A percentile compares a stretch with the other conserved stretches of the same genome.
Evolutionary conservation across 192 early-diverging fungal genomes (phyloP).

Genomic region (Umbelopsis sp.): DNA sequence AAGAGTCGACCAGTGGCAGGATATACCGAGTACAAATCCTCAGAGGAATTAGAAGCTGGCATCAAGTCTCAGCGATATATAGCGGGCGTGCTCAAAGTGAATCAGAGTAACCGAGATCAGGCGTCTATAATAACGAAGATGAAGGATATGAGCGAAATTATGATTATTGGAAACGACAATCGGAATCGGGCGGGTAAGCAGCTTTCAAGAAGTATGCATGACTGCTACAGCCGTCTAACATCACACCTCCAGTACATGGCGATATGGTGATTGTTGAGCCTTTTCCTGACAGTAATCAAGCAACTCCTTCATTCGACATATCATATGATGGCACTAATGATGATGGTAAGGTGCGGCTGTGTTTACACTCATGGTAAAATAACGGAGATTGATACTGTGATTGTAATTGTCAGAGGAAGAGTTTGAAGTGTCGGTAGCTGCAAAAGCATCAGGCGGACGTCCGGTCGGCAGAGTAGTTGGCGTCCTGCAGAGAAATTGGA

Average conservation of each 20-base stretch:
- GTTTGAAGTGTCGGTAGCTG: conserved; percentile 9
- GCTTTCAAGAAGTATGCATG: neutral
- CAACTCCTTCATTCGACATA: conserved; percentile 47
- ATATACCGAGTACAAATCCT: conserved; percentile 51
- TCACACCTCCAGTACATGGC: conserved; percentile 49
- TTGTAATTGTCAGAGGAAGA: neutral
- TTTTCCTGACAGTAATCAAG: conserved; percentile 48
- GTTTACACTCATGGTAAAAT: neutral
- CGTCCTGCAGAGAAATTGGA: conserved; percentile 69
- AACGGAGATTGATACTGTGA: neutral
- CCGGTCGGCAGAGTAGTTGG: conserved; percentile 63
- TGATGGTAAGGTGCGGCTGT: conserved; percentile 23
- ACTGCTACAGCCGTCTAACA: neutral
- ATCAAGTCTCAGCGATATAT: conserved; percentile 54
- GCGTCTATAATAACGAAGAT: conserved; percentile 46
- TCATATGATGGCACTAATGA: conserved; percentile 36
- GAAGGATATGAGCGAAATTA: conserved; percentile 53
- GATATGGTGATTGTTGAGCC: conserved; percentile 69
- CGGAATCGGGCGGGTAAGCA: conserved; percentile 50
- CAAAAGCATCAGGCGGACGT: neutral
- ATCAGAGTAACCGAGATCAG: conserved; percentile 47
- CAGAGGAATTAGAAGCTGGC: conserved; percentile 53
- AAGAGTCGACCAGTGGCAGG: conserved; percentile 25
- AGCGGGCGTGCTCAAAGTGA: conserved; percentile 45
- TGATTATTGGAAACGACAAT: conserved; percentile 61